Evolutionary conservation across 345 rosid species (phyloP), one percentile per base, ranked within the genome.

Genomic region (Aquilaria yunnanensis): DNA sequence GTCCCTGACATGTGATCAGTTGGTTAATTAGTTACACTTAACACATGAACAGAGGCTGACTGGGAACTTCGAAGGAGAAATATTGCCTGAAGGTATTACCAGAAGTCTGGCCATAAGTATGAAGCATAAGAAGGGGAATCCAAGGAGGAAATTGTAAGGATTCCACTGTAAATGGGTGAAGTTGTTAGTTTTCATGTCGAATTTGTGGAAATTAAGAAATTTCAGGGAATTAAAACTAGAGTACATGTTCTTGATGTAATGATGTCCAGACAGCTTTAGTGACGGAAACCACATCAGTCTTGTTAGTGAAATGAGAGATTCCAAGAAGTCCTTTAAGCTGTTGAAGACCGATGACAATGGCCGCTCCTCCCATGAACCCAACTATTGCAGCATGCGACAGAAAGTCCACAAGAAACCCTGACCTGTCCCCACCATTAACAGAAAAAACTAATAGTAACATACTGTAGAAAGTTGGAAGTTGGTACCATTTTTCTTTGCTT

Each of bases 331-430:
- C 97, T 51, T 89, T 90, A 7, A 89, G 80, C 67, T 93, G 98
- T 72, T 93, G 98, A 51, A 87, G 90, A 45, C 97, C 97, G 55
- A 93, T 93, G 9, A 93, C 90, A 54, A 90, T 79, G 62, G 98
- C 97, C 32, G 98, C 96, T 29, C 96, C 98, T 6, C 82, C 90
- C 88, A 87, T 82, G 83, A 87, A 92, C 60, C 98, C 98, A n/a
- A 92, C 97, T 59, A 89, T 73, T 5, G 96, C 85, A 51, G 96
- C 91, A 63, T 87, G 98, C 37, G 98, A 85, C 51, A 89, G 82
- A 68, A 89, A 81, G 78, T 92, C 97, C 61, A 90, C 90, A 6
- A 93, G 88, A 72, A 93, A 93, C 57, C 98, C 98, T 58, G 87
- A 74, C 80, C 93, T 86, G 75, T 55, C 3, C 43, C 43, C 43